These are phyloP conservation scores for Letharia columbiana DNA, from an alignment of 495 filamentous ascomycete genomes.

Conservation along the genomic window DNA sequence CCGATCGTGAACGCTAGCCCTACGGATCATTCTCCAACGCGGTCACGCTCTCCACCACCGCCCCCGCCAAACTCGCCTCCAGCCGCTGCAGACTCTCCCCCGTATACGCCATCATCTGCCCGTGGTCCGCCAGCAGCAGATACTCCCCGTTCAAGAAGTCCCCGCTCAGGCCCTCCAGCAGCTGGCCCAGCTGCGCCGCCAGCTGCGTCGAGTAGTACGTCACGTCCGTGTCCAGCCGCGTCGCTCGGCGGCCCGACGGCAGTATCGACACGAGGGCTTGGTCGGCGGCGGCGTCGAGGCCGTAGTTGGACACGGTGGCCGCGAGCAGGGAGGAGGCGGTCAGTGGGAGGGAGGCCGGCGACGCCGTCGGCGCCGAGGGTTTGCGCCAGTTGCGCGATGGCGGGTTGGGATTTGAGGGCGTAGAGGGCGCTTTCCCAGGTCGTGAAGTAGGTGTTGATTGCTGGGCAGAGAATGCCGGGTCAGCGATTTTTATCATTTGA, in stretches of 20 bases:
- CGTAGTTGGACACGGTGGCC: neutral
- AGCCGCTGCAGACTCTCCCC: neutral
- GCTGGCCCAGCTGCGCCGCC: neutral
- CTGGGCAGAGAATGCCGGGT: neutral
- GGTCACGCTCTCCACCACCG: neutral
- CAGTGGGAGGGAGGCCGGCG: neutral
- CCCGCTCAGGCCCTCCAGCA: neutral
- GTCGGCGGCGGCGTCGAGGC: neutral
- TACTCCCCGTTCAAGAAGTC: neutral
- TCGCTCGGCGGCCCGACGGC: neutral
- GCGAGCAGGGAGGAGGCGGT: neutral
- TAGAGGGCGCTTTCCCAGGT: conserved; percentile 3
- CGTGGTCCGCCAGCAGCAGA: neutral
- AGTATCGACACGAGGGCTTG: neutral
- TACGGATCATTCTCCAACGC: neutral
- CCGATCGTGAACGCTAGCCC: too few relatives aligned
- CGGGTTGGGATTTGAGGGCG: neutral
- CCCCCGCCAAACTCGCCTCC: neutral
- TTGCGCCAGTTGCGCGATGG: neutral
- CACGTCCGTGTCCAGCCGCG: neutral
- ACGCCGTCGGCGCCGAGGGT: neutral
- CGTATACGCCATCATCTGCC: conserved; percentile 4
- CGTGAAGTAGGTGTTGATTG: neutral
- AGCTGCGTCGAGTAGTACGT: conserved; percentile 2
- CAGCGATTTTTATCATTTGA: neutral